Conservation (phyloP, 495 filamentous ascomycete species). For the Xylona heveae region DNA sequence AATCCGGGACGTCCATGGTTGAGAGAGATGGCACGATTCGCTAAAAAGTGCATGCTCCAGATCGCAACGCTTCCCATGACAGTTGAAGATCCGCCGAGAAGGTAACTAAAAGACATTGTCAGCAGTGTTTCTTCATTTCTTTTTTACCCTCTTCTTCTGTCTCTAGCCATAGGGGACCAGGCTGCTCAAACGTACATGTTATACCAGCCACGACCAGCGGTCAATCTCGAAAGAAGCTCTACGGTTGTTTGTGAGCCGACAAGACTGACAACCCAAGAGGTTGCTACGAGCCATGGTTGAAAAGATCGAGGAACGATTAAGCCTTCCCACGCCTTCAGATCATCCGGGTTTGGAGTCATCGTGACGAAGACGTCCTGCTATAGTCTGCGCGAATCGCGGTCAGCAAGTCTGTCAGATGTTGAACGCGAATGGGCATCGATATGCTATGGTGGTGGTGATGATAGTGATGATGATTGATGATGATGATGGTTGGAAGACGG, state of each 20-base stretch:
- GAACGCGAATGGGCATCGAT: too few species aligned
- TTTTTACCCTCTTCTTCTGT: constrained; percentile 2
- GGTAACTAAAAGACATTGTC: constrained; percentile 27
- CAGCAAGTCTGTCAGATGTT: too few species aligned
- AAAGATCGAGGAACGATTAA: not conserved
- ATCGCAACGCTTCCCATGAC: constrained; percentile 73
- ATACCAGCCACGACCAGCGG: constrained; percentile 38
- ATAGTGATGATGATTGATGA: too few species aligned
- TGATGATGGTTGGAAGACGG: too few species aligned
- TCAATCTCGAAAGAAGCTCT: constrained; percentile 61
- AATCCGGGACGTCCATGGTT: constrained; percentile 32
- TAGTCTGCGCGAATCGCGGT: too few species aligned
- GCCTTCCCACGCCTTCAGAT: too few species aligned
- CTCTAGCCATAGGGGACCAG: not conserved
- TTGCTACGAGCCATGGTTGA: constrained; percentile 36
- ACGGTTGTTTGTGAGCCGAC: constrained; percentile 59
- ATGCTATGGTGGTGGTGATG: too few species aligned
- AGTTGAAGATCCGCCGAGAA: constrained; percentile 46
- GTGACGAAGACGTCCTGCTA: too few species aligned
- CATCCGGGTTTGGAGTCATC: too few species aligned
- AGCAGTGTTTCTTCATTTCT: constrained; percentile 2
- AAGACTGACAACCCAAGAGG: constrained; percentile 60
- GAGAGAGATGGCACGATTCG: constrained; percentile 58
- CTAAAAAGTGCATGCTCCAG: constrained; percentile 72
- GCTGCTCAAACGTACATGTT: constrained; percentile 33